Conservation (phyloP, 1,284 basidiomycete species). For the Fereydounia khargensis region DNA sequence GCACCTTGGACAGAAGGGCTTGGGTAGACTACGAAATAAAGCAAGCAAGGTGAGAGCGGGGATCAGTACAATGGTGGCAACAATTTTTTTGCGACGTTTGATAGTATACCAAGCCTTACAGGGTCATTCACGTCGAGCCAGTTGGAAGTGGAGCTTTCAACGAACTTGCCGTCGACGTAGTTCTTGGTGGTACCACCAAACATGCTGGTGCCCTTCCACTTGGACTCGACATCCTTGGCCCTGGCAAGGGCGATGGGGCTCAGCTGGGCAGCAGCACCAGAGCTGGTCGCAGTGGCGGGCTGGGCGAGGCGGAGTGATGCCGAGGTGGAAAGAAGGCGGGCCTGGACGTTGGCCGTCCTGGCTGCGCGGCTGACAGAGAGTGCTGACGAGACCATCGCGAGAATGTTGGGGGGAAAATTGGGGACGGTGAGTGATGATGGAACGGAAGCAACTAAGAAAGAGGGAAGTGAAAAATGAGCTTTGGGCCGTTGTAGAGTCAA, state of each 20-base stretch:
- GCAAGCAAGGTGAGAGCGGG: too few relatives aligned
- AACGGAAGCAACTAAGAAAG: too few relatives aligned
- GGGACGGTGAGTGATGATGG: too few relatives aligned
- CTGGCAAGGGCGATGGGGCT: constrained; percentile 30
- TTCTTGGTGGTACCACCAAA: constrained; percentile 72
- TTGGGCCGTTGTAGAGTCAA: too few relatives aligned
- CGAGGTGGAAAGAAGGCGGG: constrained; percentile 25
- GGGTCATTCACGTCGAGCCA: constrained; percentile 88
- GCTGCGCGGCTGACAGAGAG: too few relatives aligned
- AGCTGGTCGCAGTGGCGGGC: constrained; percentile 12
- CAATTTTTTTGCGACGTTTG: too few relatives aligned
- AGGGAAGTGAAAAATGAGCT: too few relatives aligned
- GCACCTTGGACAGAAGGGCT: constrained; percentile 80
- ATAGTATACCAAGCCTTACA: too few relatives aligned
- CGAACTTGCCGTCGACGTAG: constrained; percentile 82
- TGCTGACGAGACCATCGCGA: too few relatives aligned
- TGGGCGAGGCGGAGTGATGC: constrained; percentile 12
- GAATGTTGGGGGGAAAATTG: not conserved
- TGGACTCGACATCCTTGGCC: constrained; percentile 44
- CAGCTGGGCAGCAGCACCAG: constrained; percentile 18
- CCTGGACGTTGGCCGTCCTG: constrained; percentile 6
- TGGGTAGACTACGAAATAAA: constrained; percentile 73
- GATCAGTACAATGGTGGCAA: constrained; percentile 59
- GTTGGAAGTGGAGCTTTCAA: constrained; percentile 72
- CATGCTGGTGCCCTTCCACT: constrained; percentile 80